phyloP scores from a whole-genome alignment of 345 rosid genomes.

The Laguncularia racemosa region DNA sequence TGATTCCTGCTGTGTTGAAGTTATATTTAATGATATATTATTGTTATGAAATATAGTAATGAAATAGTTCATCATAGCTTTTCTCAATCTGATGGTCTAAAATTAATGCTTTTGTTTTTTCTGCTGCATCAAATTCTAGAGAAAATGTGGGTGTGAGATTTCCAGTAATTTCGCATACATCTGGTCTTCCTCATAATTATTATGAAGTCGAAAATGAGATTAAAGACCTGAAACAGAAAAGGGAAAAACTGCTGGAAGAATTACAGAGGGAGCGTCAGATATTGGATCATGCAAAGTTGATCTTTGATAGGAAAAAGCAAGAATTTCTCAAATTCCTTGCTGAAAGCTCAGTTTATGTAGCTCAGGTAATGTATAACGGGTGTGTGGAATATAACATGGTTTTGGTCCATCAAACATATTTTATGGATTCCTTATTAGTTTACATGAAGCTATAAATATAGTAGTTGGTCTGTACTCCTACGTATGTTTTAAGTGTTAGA shows the following conservation, averaged over 20 bases:
- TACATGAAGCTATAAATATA: no score
- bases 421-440: no score
- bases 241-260: conserved; percentile 48
- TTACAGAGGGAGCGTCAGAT: conserved; percentile 51
- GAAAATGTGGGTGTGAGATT: conserved; percentile 52
- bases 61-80: no score
- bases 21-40: no score
- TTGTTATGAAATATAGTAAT: no score
- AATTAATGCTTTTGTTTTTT: neutral
- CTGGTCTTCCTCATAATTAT: conserved; percentile 19
- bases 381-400: no score
- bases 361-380: conserved; percentile 28
- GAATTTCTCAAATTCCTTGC: conserved; percentile 57
- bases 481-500: no score
- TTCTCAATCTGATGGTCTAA: no score
- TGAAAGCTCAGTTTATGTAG: conserved; percentile 37
- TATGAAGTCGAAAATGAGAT: conserved; percentile 51
- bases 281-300: conserved; percentile 21
- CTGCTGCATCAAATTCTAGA: conserved; percentile 19
- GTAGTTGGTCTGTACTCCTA: no score
- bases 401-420: no score
- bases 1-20: no score
- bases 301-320: conserved; percentile 54
- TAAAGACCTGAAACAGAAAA: conserved; percentile 50
- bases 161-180: conserved; percentile 28